Conservation (phyloP, 371 early-diverging fungal genomes). For the Mortierella sp. region DNA sequence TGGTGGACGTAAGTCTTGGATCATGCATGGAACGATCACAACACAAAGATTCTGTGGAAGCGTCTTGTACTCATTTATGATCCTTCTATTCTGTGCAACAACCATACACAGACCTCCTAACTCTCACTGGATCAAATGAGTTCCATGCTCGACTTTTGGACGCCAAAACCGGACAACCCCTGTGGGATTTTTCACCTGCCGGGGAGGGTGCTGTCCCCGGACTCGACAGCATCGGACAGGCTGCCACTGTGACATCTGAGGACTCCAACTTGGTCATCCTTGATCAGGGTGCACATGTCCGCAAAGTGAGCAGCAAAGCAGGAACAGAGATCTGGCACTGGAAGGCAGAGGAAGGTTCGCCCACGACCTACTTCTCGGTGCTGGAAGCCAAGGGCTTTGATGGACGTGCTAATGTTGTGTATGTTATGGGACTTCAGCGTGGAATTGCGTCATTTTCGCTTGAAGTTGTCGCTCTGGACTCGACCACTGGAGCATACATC, state of each 20-base stretch:
- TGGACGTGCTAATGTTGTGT: conserved; percentile 23
- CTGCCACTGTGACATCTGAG: conserved; percentile 38
- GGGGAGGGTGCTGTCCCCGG: conserved; percentile 55
- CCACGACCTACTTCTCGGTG: conserved; percentile 39
- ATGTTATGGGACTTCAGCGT: conserved; percentile 41
- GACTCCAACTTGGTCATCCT: conserved; percentile 50
- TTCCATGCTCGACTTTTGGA: conserved; percentile 64
- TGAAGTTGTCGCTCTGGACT: conserved; percentile 38
- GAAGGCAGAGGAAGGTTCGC: conserved; percentile 36
- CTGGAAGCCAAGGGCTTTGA: conserved; percentile 42
- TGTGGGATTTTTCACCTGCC: conserved; percentile 59
- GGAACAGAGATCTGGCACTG: conserved; percentile 50
- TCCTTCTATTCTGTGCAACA: too few relatives aligned
- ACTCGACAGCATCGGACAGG: conserved; percentile 39
- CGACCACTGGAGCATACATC: conserved; percentile 32
- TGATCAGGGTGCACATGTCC: conserved; percentile 42
- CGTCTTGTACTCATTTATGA: too few relatives aligned
- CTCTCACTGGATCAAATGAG: conserved; percentile 54
- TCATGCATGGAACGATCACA: too few relatives aligned
- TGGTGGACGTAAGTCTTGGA: conserved; percentile 39
- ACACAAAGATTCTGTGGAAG: too few relatives aligned
- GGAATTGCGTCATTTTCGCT: conserved; percentile 30
- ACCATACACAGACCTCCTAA: conserved; percentile 59
- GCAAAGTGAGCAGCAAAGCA: conserved; percentile 40
- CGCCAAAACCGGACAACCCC: conserved; percentile 55